These are phyloP conservation scores for Boletellus dicymbophilus DNA, from an alignment of 1,284 basidiomycete genomes.

Conservation along the genomic window DNA sequence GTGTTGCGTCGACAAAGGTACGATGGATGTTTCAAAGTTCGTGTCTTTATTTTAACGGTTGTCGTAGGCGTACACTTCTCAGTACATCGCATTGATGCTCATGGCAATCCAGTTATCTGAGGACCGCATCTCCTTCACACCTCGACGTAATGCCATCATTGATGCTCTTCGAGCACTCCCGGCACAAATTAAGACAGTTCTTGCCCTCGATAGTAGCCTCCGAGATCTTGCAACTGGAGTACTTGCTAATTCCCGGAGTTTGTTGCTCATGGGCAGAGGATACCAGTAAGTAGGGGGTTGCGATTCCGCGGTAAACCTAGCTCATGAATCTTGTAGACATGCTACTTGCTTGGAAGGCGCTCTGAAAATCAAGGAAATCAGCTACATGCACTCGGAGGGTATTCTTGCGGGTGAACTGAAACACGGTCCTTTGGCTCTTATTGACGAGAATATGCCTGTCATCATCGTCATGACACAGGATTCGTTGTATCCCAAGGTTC, in stretches of 20 bases:
- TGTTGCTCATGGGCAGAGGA: conserved; percentile 97
- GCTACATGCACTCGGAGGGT: conserved; percentile 90
- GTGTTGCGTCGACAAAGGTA: conserved; percentile 99
- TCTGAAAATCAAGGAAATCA: conserved; percentile 99
- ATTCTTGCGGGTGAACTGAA: conserved; percentile 99
- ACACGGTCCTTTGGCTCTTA: conserved; percentile 96
- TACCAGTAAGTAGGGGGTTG: conserved; percentile 71
- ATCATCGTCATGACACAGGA: conserved; percentile 99
- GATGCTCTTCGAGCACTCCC: conserved; percentile 92
- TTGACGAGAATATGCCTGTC: conserved; percentile 98
- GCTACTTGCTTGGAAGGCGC: conserved; percentile 99
- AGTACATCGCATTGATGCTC: conserved; percentile 98
- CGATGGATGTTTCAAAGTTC: conserved; percentile 9
- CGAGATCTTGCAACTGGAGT: conserved; percentile 85
- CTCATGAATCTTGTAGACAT: conserved; percentile 45
- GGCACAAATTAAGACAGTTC: conserved; percentile 86
- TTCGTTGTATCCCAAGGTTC: conserved; percentile 98
- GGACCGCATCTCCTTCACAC: conserved; percentile 92
- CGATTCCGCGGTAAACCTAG: background rate
- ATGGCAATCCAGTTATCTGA: conserved; percentile 98
- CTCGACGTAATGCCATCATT: conserved; percentile 93
- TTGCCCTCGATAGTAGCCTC: conserved; percentile 79
- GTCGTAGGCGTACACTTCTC: conserved; percentile 92
- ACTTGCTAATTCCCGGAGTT: conserved; percentile 79
- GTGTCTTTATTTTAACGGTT: background rate